Percentiles rank a stretch among this genome's conserved stretches.
phyloP scores from a whole-genome alignment of 805 yeast genomes.

The Priceomyces castillae region DNA sequence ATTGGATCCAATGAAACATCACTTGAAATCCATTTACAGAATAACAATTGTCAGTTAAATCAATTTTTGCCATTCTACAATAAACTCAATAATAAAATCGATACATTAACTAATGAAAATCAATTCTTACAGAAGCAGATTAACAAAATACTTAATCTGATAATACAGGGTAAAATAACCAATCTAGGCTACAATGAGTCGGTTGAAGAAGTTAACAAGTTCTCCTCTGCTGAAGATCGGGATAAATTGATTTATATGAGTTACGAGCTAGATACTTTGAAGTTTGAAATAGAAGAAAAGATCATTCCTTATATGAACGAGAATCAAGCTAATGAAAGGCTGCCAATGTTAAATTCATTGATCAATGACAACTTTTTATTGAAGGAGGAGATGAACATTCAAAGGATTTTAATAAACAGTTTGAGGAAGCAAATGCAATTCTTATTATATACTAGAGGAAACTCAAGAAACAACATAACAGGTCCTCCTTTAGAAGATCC shows the following conservation, averaged over 20 bases:
- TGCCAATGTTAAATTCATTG: conserved; percentile 28
- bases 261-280: conserved; percentile 44
- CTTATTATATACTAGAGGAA: conserved; percentile 41
- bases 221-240: conserved; percentile 19
- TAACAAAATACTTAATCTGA: conserved; percentile 43
- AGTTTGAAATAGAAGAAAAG: conserved; percentile 40
- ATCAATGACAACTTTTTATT: conserved; percentile 38
- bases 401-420: conserved; percentile 43
- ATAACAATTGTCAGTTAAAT: conserved; percentile 30
- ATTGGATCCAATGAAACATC: conserved; percentile 34
- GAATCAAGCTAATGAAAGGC: conserved; percentile 25
- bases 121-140: conserved; percentile 40
- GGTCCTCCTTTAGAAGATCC: neutral
- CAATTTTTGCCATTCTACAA: conserved; percentile 27
- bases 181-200: conserved; percentile 49
- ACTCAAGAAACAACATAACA: conserved; percentile 11
- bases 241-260: conserved; percentile 31
- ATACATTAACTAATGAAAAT: conserved; percentile 34
- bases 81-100: conserved; percentile 23
- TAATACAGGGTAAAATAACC: conserved; percentile 48
- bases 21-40: conserved; percentile 33
- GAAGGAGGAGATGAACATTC: conserved; percentile 47
- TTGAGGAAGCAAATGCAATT: conserved; percentile 52
- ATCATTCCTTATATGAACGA: conserved; percentile 32
- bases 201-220: conserved; percentile 43